Evolutionary conservation across 2,329 filamentous ascomycete genomes (phyloP).

Genomic region (Paraconiothyrium sp.): DNA sequence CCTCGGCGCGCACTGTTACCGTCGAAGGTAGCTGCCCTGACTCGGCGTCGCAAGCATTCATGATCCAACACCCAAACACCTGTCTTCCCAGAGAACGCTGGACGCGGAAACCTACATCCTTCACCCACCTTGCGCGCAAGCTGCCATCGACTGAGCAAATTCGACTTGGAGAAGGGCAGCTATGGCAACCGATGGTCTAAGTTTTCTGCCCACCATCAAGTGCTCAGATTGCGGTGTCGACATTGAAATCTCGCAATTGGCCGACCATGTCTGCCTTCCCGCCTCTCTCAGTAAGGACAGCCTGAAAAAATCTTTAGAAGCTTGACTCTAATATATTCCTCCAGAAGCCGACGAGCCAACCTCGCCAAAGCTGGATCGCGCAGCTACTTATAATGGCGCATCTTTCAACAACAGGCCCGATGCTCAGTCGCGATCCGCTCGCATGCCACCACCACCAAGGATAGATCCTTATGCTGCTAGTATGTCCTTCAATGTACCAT

Average conservation of each 20-base stretch:
- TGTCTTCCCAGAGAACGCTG: constrained; percentile 26
- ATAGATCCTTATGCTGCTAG: constrained; percentile 68
- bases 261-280: constrained; percentile 78
- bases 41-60: constrained; percentile 29
- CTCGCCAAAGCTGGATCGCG: constrained; percentile 43
- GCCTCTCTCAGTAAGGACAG: constrained; percentile 56
- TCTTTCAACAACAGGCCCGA: constrained; percentile 41
- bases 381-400: constrained; percentile 41
- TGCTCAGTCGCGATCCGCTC: constrained; percentile 51
- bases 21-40: constrained; percentile 25
- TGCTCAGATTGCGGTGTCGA: constrained; percentile 59
- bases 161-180: constrained; percentile 19
- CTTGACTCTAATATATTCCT: neutral
- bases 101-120: constrained; percentile 22
- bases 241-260: constrained; percentile 86
- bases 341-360: constrained; percentile 16
- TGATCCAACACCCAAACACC: constrained; percentile 34
- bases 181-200: constrained; percentile 36
- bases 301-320: neutral
- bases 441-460: constrained; percentile 60
- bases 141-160: constrained; percentile 20
- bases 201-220: constrained; percentile 50
- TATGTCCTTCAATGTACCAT: constrained; percentile 52
- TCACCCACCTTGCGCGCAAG: constrained; percentile 12
- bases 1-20: constrained; percentile 28